Conservation (phyloP, 1,139 yeast species). For the Scheffersomyces insectosa region DNA sequence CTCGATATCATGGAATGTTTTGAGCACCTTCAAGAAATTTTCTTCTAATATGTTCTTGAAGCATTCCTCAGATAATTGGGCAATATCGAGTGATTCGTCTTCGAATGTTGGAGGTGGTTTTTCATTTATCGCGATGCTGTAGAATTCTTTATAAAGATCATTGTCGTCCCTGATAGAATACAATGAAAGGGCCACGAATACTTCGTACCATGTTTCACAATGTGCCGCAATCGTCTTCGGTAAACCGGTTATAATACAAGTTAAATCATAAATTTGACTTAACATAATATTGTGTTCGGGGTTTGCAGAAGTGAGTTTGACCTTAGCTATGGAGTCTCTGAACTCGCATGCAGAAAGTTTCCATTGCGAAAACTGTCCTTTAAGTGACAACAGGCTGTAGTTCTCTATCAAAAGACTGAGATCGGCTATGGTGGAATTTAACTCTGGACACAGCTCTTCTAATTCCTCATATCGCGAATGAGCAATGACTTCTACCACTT, state of each 20-base stretch:
- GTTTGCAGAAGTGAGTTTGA: conserved; percentile 21
- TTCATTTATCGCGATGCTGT: conserved; percentile 31
- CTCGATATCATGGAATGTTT: conserved; percentile 62
- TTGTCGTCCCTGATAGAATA: conserved; percentile 56
- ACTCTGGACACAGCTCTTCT: conserved; percentile 23
- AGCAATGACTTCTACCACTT: conserved; percentile 51
- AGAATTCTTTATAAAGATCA: conserved; percentile 34
- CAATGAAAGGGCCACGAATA: conserved; percentile 58
- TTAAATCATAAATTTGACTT: conserved; percentile 43
- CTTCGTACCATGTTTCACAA: conserved; percentile 71
- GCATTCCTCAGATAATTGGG: conserved; percentile 51
- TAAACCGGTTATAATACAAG: conserved; percentile 54
- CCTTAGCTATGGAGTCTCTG: conserved; percentile 34
- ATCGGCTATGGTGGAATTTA: conserved; percentile 48
- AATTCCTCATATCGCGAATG: conserved; percentile 44
- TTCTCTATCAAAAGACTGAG: conserved; percentile 38
- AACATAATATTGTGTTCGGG: conserved; percentile 26
- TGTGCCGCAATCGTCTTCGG: conserved; percentile 49
- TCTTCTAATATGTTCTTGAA: conserved; percentile 62
- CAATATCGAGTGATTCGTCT: conserved; percentile 29
- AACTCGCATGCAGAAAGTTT: conserved; percentile 51
- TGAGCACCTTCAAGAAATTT: conserved; percentile 58
- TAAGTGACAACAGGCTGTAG: conserved; percentile 43
- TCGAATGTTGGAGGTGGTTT: conserved; percentile 28
- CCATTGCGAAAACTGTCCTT: conserved; percentile 50